Conservation (phyloP, 1,139 yeast genomes). For the Debaryomycetaceae sp. region DNA sequence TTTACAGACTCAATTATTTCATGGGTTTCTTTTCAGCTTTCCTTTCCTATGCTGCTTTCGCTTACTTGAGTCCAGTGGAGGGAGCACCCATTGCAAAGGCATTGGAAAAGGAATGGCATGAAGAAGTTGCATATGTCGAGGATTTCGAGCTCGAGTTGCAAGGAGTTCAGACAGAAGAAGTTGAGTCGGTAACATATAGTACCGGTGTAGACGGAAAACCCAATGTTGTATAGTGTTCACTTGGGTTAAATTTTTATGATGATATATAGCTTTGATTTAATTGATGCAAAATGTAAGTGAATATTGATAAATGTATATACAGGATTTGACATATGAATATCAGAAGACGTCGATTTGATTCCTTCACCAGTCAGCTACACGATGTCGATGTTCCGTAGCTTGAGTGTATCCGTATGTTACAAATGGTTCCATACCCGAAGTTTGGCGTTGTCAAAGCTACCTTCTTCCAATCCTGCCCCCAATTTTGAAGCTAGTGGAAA, state of each 20-base stretch:
- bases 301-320: not conserved
- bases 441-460: slow-evolving; percentile 7
- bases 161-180: slow-evolving; percentile 25
- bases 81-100: slow-evolving; percentile 54
- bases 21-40: slow-evolving; percentile 66
- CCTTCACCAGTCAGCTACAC: too few relatives aligned
- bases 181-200: slow-evolving; percentile 8
- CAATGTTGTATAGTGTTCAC: not conserved
- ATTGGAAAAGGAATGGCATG: slow-evolving; percentile 61
- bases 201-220: slow-evolving; percentile 4
- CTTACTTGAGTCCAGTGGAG: slow-evolving; percentile 54
- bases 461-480: slow-evolving; percentile 12
- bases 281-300: not conserved
- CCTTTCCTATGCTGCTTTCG: slow-evolving; percentile 45
- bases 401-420: too few relatives aligned
- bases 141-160: slow-evolving; percentile 50
- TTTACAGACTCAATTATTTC: slow-evolving; percentile 71
- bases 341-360: not conserved
- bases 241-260: not conserved
- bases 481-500: slow-evolving; percentile 9
- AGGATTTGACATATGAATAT: not conserved
- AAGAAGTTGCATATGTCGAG: slow-evolving; percentile 59
- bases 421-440: not conserved
- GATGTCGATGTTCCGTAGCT: too few relatives aligned
- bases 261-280: not conserved